A percentile compares a stretch with the other conserved stretches of the same genome.
Conservation (phyloP, 2,329 filamentous ascomycete species). For the Diaporthe citri region DNA sequence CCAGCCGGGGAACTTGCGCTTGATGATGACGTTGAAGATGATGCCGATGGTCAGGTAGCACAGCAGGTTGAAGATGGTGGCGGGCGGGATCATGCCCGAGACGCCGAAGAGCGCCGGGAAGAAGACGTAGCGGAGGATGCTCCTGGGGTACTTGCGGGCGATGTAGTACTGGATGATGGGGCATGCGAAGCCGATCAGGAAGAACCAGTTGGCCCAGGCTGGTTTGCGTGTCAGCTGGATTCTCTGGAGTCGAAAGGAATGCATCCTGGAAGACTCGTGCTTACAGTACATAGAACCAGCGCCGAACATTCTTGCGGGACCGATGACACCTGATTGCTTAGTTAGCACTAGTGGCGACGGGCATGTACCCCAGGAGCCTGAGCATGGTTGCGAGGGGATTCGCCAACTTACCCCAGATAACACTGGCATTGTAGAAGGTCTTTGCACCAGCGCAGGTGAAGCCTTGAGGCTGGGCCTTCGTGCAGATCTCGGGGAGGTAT, state of each 20-base stretch:
- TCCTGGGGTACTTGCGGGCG: slow-evolving; percentile 38
- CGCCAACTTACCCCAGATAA: slow-evolving; percentile 23
- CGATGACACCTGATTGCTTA: slow-evolving; percentile 9
- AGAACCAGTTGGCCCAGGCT: slow-evolving; percentile 34
- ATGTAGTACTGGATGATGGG: slow-evolving; percentile 40
- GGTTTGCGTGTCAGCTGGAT: background rate
- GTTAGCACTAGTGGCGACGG: background rate
- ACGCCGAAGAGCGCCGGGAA: slow-evolving; percentile 7
- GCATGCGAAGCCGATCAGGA: slow-evolving; percentile 32
- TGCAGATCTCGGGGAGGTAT: slow-evolving; percentile 24
- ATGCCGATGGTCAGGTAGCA: slow-evolving; percentile 20
- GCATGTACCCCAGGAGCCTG: background rate
- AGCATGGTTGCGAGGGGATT: too few species aligned
- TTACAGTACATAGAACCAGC: slow-evolving; percentile 30
- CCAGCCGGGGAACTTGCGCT: background rate
- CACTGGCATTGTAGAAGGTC: slow-evolving; percentile 24
- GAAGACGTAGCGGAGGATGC: slow-evolving; percentile 18
- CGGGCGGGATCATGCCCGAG: background rate
- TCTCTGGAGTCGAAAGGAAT: background rate
- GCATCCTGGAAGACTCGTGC: background rate
- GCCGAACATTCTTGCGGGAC: slow-evolving; percentile 26
- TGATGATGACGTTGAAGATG: slow-evolving; percentile 23
- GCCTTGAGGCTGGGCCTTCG: slow-evolving; percentile 1
- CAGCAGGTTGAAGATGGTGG: slow-evolving; percentile 30
- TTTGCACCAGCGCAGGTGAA: slow-evolving; percentile 26